phyloP scores from a whole-genome alignment of 2,329 filamentous ascomycete species.

The Onygenales sp. region DNA sequence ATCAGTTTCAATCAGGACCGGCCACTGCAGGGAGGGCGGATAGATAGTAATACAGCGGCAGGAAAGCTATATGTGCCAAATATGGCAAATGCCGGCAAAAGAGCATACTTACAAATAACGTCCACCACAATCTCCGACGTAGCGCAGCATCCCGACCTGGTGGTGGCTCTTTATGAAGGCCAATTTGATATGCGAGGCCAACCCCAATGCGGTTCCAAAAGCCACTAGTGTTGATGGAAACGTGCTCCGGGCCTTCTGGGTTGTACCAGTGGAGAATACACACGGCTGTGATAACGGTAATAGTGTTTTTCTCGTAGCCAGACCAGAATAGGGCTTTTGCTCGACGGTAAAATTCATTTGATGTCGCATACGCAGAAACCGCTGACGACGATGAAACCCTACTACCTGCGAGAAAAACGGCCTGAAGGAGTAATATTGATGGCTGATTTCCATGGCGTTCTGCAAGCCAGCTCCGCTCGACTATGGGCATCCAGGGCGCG shows the following conservation, averaged over 20 bases:
- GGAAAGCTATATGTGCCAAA: not conserved
- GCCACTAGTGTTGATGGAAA: constrained; percentile 34
- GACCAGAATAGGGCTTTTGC: constrained; percentile 25
- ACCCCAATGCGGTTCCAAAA: constrained; percentile 37
- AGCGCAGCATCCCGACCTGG: constrained; percentile 25
- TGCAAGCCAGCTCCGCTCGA: constrained; percentile 22
- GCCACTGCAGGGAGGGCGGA: too few relatives aligned
- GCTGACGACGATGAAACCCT: constrained; percentile 28
- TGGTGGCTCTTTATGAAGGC: constrained; percentile 33
- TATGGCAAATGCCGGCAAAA: not conserved
- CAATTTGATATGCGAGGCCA: constrained; percentile 35
- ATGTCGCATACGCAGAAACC: constrained; percentile 18
- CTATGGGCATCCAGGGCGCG: constrained; percentile 25
- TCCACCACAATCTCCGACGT: constrained; percentile 36
- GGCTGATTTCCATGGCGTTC: constrained; percentile 17
- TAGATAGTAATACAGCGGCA: not conserved
- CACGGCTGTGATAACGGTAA: constrained; percentile 22
- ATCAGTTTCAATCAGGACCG: not conserved
- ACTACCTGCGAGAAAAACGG: constrained; percentile 34
- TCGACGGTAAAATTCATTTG: constrained; percentile 23
- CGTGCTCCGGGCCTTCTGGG: constrained; percentile 24
- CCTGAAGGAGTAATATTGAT: constrained; percentile 25
- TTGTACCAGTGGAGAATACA: constrained; percentile 27
- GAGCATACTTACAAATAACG: constrained; percentile 25
- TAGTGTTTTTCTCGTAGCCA: constrained; percentile 23